These are phyloP conservation scores for Neurospora hispaniola DNA, from an alignment of 495 filamentous ascomycete species.

Conservation along the genomic window DNA sequence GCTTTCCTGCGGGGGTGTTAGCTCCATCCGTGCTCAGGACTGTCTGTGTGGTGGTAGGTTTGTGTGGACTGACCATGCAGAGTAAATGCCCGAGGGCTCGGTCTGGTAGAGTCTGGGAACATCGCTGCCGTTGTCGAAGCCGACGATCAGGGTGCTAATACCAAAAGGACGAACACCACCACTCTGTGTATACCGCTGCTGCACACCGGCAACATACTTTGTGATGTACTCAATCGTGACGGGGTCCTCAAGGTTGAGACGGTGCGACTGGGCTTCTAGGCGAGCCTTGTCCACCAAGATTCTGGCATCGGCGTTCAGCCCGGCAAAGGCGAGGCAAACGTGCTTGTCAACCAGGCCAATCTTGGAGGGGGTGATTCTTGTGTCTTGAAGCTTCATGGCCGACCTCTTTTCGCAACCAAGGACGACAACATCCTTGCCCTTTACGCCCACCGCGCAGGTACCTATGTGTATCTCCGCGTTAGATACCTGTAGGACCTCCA, in stretches of 20 bases:
- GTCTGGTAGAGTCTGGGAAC: conserved; percentile 90
- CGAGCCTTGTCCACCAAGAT: conserved; percentile 97
- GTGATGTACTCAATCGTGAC: conserved; percentile 98
- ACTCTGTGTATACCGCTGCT: conserved; percentile 96
- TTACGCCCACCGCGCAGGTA: conserved; percentile 96
- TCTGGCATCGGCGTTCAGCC: conserved; percentile 91
- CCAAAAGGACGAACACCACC: conserved; percentile 96
- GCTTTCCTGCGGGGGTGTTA: conserved; percentile 64
- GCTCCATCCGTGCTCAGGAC: background rate
- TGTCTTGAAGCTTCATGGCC: conserved; percentile 98
- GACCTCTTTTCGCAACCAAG: conserved; percentile 97
- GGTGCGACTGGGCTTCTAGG: conserved; percentile 92
- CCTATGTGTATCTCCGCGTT: conserved; percentile 38
- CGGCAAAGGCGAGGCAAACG: conserved; percentile 93
- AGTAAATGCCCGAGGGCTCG: conserved; percentile 96
- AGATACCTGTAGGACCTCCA: background rate
- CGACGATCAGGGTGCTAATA: conserved; percentile 93
- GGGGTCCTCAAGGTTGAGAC: conserved; percentile 95
- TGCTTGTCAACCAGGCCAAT: conserved; percentile 90
- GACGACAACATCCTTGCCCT: conserved; percentile 88
- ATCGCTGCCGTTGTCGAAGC: conserved; percentile 86
- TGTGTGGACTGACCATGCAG: conserved; percentile 63
- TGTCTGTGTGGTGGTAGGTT: background rate
- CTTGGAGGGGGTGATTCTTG: conserved; percentile 96
- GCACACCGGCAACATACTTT: conserved; percentile 93